These are phyloP conservation scores for Silene coronaria DNA, from an alignment of 179 eudicot species.

Conservation along the genomic window DNA sequence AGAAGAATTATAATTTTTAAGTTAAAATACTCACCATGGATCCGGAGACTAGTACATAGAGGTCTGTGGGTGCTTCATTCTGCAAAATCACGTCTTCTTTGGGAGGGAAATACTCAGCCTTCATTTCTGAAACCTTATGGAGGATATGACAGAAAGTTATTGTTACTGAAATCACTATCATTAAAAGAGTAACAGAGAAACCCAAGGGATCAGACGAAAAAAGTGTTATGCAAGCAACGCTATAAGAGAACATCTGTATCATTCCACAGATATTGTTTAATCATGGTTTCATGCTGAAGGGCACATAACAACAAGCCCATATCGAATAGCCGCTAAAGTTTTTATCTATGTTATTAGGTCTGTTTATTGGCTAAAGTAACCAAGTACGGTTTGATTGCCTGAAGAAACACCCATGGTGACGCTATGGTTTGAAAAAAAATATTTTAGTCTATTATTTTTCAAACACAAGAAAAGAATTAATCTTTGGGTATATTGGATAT, in stretches of 20 bases:
- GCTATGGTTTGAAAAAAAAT: background rate
- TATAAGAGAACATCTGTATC: background rate
- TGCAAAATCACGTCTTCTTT: conserved; percentile 71
- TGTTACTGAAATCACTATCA: conserved; percentile 6
- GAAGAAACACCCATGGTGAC: background rate
- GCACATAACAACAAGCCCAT: background rate
- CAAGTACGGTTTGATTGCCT: background rate
- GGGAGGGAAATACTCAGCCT: conserved; percentile 77
- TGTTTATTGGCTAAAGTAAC: background rate
- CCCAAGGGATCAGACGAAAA: background rate
- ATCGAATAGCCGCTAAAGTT: background rate
- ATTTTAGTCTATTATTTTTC: background rate
- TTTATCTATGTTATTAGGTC: background rate
- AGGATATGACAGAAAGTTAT: conserved; percentile 7
- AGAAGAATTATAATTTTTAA: background rate
- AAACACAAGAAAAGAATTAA: background rate
- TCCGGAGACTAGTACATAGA: conserved; percentile 67
- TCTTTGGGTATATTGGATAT: background rate
- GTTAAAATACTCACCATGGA: conserved; percentile 41
- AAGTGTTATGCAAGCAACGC: background rate
- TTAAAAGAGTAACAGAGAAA: background rate
- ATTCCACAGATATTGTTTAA: no score
- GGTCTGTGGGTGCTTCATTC: conserved; percentile 76
- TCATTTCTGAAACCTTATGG: conserved; percentile 69
- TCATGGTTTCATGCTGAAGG: background rate